Base-by-base conservation (phyloP, 768 basidiomycete genomes). In the Rhizopogon vinicolor region DNA sequence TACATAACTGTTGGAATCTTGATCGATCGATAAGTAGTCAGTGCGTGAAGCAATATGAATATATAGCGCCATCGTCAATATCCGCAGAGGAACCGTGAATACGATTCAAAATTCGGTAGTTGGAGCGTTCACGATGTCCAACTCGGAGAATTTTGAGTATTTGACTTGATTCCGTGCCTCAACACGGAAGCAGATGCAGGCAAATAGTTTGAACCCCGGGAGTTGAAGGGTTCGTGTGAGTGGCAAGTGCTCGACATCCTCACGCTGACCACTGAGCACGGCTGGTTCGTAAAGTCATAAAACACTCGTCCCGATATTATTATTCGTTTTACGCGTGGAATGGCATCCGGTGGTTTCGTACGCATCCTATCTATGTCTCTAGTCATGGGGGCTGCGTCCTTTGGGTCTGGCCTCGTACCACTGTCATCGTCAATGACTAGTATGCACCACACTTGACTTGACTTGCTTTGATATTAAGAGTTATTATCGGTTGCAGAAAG, bases 351-450 rank as follows among this genome's bases (percentile, higher is more conserved):
- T 35, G 61, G 62, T 12, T 54, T 69, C 46, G 58, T 57, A 55
- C 58, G 61, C 53, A 53, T 70, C 16, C 46, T 60, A 13, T 58
- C 48, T 12, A 86, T 91, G 85, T 78, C 86, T 25, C 70, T 75
- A 42, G 65, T 84, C 4, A 74, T 92, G 41, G 89, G 84, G 42
- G 74, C 73, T 19, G 74, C 78, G 9, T 85, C 86, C 1, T 91
- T 92, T 61, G 77, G 74, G 19, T 76, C 82, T 25, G 93, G 93
- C 37, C 82, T 87, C 60, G 66, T 89, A 37, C 95, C 95, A 0
- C 69, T 97, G 37, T 85, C 82, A 41, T 80, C 92, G 61, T 72
- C 81, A 25, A 83, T 89, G 62, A 87, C 88, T 42, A 84, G 87
- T 89, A 33, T 54, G 54, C 60, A 50, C 57, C 55, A 50, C 51